Percentiles rank a stretch among this genome's conserved stretches.
These are phyloP conservation scores for Paraphaeosphaeria minitans DNA, from an alignment of 2,329 filamentous ascomycete species.

Conservation along the genomic window DNA sequence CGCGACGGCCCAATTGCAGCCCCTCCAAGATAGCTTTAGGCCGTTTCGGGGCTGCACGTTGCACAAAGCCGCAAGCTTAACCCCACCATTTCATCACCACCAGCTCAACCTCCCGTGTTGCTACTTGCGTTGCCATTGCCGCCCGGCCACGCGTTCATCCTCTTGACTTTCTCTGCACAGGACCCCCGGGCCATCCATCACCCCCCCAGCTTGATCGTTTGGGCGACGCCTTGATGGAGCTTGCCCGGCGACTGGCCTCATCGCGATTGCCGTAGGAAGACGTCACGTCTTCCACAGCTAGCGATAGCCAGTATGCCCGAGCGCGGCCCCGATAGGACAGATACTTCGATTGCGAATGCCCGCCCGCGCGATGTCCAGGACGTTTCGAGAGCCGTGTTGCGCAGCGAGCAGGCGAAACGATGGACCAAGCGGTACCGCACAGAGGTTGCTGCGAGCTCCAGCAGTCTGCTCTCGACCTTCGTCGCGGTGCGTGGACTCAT, in stretches of 20 bases:
- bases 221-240: constrained; percentile 57
- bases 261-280: constrained; percentile 66
- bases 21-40: constrained; percentile 18
- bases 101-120: constrained; percentile 25
- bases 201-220: constrained; percentile 25
- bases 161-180: constrained; percentile 11
- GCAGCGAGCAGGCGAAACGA: constrained; percentile 52
- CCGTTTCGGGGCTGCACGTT: constrained; percentile 25
- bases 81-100: constrained; percentile 46
- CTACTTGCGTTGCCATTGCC: constrained; percentile 36
- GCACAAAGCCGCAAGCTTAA: constrained; percentile 36
- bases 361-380: constrained; percentile 48
- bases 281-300: constrained; percentile 58
- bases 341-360: constrained; percentile 29
- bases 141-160: constrained; percentile 20
- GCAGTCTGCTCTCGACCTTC: constrained; percentile 78
- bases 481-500: constrained; percentile 60
- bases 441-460: constrained; percentile 77
- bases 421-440: constrained; percentile 80
- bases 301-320: constrained; percentile 54
- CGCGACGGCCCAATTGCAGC: constrained; percentile 28
- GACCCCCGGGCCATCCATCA: constrained; percentile 16
- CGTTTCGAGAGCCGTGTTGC: constrained; percentile 41
- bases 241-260: constrained; percentile 58
- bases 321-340: constrained; percentile 29